Evolutionary conservation across 1,139 yeast genomes (phyloP).

Genomic region (Saccharomyces hybrid): DNA sequence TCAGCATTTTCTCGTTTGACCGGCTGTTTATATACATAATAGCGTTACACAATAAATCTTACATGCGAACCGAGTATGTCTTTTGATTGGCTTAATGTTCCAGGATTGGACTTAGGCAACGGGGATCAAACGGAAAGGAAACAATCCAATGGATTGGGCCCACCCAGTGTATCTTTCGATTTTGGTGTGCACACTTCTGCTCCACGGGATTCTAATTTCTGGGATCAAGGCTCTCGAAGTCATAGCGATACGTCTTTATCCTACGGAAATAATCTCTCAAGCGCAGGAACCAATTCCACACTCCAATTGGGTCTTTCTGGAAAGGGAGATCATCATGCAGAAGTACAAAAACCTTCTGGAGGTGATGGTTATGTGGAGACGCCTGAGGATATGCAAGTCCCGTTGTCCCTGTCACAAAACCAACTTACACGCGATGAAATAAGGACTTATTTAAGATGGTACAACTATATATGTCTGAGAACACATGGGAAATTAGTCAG

Average conservation of each 20-base stretch:
- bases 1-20: not conserved
- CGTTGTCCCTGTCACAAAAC: conserved; percentile 53
- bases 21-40: not conserved
- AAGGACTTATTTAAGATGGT: conserved; percentile 72
- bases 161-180: conserved; percentile 5
- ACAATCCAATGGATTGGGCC: not conserved
- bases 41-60: not conserved
- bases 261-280: conserved; percentile 1
- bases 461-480: conserved; percentile 58
- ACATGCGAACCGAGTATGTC: conserved; percentile 19
- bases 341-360: not conserved
- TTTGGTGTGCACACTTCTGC: conserved; percentile 11
- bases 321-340: conserved; percentile 3
- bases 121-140: conserved; percentile 1
- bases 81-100: conserved; percentile 31
- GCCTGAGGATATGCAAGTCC: conserved; percentile 36
- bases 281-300: not conserved
- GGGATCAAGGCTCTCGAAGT: conserved; percentile 2
- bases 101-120: conserved; percentile 19
- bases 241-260: conserved; percentile 7
- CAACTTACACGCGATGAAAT: conserved; percentile 59
- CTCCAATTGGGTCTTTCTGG: not conserved
- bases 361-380: conserved; percentile 19
- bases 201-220: conserved; percentile 20
- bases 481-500: conserved; percentile 49